phyloP scores from a whole-genome alignment of 2,329 filamentous ascomycete species.

The Gremmenia infestans region DNA sequence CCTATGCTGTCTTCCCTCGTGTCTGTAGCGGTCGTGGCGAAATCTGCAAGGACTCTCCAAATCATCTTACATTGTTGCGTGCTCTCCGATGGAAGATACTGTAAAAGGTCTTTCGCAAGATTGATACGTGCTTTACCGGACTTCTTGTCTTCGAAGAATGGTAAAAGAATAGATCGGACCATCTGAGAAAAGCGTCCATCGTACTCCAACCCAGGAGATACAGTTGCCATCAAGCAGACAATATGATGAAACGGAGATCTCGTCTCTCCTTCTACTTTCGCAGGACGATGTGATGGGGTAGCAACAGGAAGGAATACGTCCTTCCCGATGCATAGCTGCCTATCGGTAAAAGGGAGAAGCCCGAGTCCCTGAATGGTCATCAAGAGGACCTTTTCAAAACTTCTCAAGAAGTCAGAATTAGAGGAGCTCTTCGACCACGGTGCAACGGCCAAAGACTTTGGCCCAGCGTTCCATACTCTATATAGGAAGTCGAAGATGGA shows the following conservation, averaged over 20 bases:
- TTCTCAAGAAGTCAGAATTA: constrained; percentile 46
- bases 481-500: constrained; percentile 64
- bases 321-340: constrained; percentile 46
- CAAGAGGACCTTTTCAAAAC: constrained; percentile 47
- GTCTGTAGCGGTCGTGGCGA: constrained; percentile 21
- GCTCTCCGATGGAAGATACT: constrained; percentile 21
- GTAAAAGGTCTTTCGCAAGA: constrained; percentile 30
- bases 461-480: constrained; percentile 60
- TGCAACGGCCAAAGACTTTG: constrained; percentile 25
- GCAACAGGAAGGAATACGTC: constrained; percentile 57
- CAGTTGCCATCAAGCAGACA: constrained; percentile 48
- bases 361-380: constrained; percentile 49
- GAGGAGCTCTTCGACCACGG: constrained; percentile 18
- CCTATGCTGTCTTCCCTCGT: constrained; percentile 27
- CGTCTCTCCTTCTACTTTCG: constrained; percentile 44
- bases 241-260: constrained; percentile 63
- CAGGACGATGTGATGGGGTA: constrained; percentile 56
- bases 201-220: constrained; percentile 21
- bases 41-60: constrained; percentile 28
- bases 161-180: constrained; percentile 48
- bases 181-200: constrained; percentile 21
- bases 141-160: constrained; percentile 46
- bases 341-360: constrained; percentile 58
- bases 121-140: constrained; percentile 34
- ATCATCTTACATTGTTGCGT: constrained; percentile 25